phyloP scores from a whole-genome alignment of 371 early-diverging fungal genomes.

The Lichtheimia ornata region DNA sequence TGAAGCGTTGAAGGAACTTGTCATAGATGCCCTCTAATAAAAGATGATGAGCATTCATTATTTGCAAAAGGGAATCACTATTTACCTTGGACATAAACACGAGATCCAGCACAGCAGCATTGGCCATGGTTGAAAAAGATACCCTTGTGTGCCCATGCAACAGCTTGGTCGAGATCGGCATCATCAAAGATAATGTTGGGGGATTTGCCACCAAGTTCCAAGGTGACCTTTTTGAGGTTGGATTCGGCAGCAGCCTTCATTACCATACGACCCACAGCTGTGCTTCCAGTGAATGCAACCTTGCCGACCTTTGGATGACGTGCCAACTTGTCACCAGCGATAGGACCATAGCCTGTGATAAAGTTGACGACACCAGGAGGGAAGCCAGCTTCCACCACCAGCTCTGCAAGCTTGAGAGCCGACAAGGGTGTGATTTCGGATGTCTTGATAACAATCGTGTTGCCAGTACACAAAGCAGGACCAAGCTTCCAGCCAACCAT shows the following conservation, averaged over 20 bases:
- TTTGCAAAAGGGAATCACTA: neutral
- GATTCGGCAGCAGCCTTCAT: slow-evolving; percentile 60
- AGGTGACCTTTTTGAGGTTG: slow-evolving; percentile 75
- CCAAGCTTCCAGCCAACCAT: slow-evolving; percentile 84
- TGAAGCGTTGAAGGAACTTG: slow-evolving; percentile 66
- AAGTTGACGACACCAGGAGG: slow-evolving; percentile 77
- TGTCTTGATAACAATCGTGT: slow-evolving; percentile 80
- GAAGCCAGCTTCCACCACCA: slow-evolving; percentile 54
- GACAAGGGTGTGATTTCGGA: slow-evolving; percentile 72
- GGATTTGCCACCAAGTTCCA: slow-evolving; percentile 87
- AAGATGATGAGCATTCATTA: neutral
- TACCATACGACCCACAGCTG: slow-evolving; percentile 54
- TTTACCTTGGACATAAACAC: slow-evolving; percentile 76
- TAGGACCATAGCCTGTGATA: slow-evolving; percentile 48
- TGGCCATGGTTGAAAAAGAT: slow-evolving; percentile 86
- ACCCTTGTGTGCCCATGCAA: slow-evolving; percentile 69
- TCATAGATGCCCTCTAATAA: slow-evolving; percentile 63
- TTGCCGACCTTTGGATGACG: slow-evolving; percentile 49
- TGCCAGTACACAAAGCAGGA: slow-evolving; percentile 90
- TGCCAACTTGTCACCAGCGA: slow-evolving; percentile 35
- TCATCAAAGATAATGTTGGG: slow-evolving; percentile 90
- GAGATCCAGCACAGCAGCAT: slow-evolving; percentile 82
- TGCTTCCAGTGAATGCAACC: slow-evolving; percentile 70
- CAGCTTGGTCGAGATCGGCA: slow-evolving; percentile 81
- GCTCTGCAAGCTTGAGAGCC: slow-evolving; percentile 45